Base-by-base conservation (phyloP, 139 green algal genomes). In the Volvox africanus region DNA sequence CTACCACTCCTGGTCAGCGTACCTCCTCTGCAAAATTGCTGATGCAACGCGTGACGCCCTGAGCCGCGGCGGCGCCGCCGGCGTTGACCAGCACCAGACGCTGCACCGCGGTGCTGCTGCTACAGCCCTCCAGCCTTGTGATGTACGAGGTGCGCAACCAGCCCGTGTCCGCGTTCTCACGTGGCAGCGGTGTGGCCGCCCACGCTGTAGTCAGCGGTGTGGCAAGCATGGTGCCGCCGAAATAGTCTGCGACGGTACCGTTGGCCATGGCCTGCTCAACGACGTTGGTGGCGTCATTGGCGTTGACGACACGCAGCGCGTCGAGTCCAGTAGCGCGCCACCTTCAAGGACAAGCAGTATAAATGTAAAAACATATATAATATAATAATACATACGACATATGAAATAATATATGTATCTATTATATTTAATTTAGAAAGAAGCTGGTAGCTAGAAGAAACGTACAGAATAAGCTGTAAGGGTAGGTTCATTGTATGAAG, bases 101-200 rank as follows among this genome's bases (percentile, higher is more conserved):
- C 44, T 90, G 71, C 71, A 90, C 86, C 21, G n/a, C 21, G 1
- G 20, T 76, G 86, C 1, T 22, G 50, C 71, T 62, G 44, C n/a
- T 62, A 75, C 86, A 90, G 50, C 86, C 86, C 86, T 90, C 86
- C 71, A 90, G 44, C 21, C 86, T 73, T 32, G 30, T 62, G 1
- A 90, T 76, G 86, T 90, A 75, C 19, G 50, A 77, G 11, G 69
- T 71, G 44, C 44, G 71, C 69, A 89, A 50, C n/a, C 69, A 1
- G 6, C 67, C 67, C 21, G 0, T 20, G 2, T 0, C 37, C 1
- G 33, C 62, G 62, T 35, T 3, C 68, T 89, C 83, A 12, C 83
- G 83, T 22, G 36, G 36, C 36, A 89, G 35, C 67, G 83, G 83
- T 16, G 17, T 89, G 24, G 83, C 83, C 1, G 68, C 83, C 83